Percentiles rank a stretch among this genome's conserved stretches.
phyloP scores from a whole-genome alignment of 257 asterid species.

The Catharanthus roseus region DNA sequence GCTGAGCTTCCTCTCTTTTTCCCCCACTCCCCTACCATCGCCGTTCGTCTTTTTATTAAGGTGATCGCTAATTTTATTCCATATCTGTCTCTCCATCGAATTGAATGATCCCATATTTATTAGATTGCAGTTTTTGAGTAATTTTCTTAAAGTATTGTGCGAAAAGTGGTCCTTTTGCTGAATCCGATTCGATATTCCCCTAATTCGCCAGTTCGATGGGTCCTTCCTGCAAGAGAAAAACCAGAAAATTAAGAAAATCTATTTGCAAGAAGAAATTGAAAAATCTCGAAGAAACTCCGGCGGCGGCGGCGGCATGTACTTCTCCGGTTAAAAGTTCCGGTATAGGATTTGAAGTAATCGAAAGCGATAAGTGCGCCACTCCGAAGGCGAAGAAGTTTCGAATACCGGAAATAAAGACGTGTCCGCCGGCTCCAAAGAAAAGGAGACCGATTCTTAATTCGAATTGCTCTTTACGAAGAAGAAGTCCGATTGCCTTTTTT shows the following conservation, averaged over 20 bases:
- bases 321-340: constrained; percentile 23
- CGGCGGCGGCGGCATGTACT: constrained; percentile 10
- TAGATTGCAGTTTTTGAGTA: not conserved
- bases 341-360: constrained; percentile 7
- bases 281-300: constrained; percentile 15
- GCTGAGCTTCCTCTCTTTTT: not conserved
- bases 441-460: constrained; percentile 25
- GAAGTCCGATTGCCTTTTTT: constrained; percentile 43
- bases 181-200: not conserved
- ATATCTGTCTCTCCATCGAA: not conserved
- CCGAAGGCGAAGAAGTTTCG: constrained; percentile 54
- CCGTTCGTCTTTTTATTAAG: not conserved
- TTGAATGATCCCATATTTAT: not conserved
- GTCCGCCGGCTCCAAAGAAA: constrained; percentile 91
- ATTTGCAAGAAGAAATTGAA: constrained; percentile 18
- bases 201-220: constrained; percentile 26
- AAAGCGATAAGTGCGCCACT: constrained; percentile 44
- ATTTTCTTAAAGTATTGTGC: too few relatives aligned
- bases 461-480: constrained; percentile 30
- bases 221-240: constrained; percentile 42
- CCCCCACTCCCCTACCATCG: not conserved
- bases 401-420: constrained; percentile 60
- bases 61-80: not conserved
- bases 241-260: constrained; percentile 22
- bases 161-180: constrained; percentile 6